Base-by-base conservation (phyloP, 2,329 filamentous ascomycete species). In the Sphaerulina musiva region DNA sequence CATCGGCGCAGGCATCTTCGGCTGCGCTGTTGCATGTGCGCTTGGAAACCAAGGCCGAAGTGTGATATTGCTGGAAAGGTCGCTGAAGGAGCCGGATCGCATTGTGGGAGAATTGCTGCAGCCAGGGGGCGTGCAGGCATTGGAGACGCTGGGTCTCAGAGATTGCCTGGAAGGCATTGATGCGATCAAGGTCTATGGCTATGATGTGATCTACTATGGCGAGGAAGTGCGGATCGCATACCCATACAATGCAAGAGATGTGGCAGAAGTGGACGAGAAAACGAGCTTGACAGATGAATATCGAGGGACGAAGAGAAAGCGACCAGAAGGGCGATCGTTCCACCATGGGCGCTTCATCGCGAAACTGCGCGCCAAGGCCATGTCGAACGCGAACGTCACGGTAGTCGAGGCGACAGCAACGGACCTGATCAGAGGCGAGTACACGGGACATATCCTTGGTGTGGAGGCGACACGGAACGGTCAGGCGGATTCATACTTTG, bases 71-170 rank as follows among this genome's bases (percentile, higher is more conserved):
- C 81, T 98, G 48, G 93, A 98, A 75, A 82, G 82, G 66, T 95
- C 84, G 73, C 77, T 97, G 73, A 89, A 89, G 72, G 86, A 97
- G 75, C 93, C 93, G 17, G 87, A 97, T 74, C 84, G 93, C 60
- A 98, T 98, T 62, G 90, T 98, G 46, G 93, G 93, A 64, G 93
- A 98, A 75, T 75, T 98, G 60, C 76, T 98, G 64, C 93, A 98
- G 73, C 93, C 93, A 0, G 93, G 93, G 48, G 93, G 93, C 47
- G 84, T 95, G 34, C 77, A 82, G 49, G 87, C 93, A 6, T 77
- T 98, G 65, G 80, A 84, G 66, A 83, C 87, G 68, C 76, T 98
- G 47, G 93, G 93, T 2, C 74, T 98, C 59, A 78, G 77, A 51
- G 82, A 91, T 64, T 95, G 89, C 68, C 74, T 97, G 55, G 89